phyloP scores from a whole-genome alignment of 2,329 filamentous ascomycete genomes.

The Fusarium sp. region DNA sequence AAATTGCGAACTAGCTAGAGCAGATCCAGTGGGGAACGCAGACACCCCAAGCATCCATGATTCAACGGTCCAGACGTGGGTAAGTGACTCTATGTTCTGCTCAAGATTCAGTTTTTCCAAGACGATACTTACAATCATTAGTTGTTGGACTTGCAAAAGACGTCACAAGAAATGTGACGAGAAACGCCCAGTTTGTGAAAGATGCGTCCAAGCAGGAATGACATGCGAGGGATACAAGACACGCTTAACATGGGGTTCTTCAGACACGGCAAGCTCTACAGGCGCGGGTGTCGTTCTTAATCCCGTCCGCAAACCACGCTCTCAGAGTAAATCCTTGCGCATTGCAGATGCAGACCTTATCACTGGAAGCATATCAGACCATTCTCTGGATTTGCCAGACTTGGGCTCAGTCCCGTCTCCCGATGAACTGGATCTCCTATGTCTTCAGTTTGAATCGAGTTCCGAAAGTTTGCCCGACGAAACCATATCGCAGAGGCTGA shows the following conservation, averaged over 20 bases:
- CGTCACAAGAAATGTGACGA: conserved; percentile 38
- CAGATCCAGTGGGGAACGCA: too few relatives aligned
- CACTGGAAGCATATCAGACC: not conserved
- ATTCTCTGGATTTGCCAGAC: not conserved
- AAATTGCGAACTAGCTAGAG: too few relatives aligned
- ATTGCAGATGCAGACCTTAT: too few relatives aligned
- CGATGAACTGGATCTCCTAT: conserved; percentile 3
- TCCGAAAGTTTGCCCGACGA: not conserved
- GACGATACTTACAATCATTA: not conserved
- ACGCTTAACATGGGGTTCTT: conserved; percentile 27
- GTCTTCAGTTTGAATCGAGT: not conserved
- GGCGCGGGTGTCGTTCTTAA: conserved; percentile 19
- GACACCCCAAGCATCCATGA: not conserved
- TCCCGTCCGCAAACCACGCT: conserved; percentile 6
- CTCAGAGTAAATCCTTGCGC: not conserved
- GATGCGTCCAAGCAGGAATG: conserved; percentile 28
- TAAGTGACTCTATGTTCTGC: not conserved
- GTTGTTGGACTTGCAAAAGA: conserved; percentile 37
- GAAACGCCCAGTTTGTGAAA: conserved; percentile 17
- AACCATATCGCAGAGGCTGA: not conserved
- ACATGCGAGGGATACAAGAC: conserved; percentile 33
- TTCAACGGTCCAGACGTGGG: conserved; percentile 5
- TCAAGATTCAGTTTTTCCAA: too few relatives aligned
- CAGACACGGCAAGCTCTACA: not conserved
- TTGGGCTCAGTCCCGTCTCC: not conserved